Base-by-base conservation (phyloP, 2,329 filamentous ascomycete species). In the Trichophaea hybrida region DNA sequence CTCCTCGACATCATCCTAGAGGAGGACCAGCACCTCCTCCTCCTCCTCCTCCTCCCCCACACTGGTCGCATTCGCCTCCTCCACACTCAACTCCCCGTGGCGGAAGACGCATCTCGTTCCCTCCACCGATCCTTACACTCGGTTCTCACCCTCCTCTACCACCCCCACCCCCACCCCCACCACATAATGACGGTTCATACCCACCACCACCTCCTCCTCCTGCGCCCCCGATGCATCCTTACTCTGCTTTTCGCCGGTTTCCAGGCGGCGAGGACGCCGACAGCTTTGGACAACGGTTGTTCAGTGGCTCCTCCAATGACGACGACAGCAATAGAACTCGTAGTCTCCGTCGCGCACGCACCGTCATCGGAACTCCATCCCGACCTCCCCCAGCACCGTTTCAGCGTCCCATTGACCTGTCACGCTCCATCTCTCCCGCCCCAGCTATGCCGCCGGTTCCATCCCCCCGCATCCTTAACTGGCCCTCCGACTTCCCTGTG, bases 141-240 rank as follows among this genome's bases (percentile, higher is more conserved):
- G 6, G 15, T 32, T 17, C 50, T 15, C 57, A 49, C 15, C 46
- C n/a, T 13, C 57, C 52, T 31, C 57, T 58, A 54, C 54, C 60
- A 15, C 53, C 49, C 24, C 35, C 38, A 7, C 53, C 49, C 24
- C 35, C 38, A 7, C 46, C 46, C 5, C 46, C 46, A 10, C 46
- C 12, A 8, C 32, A 6, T 10, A n/a, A 6, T 13, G 6, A n/a
- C 10, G 8, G 15, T 46, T n/a, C 58, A 13, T 50, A 55, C 37
- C 59, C 60, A 17, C 56, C 60, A 1, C 56, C 51, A 6, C 62
- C 60, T 31, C 58, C 61, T 31, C 59, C 63, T 44, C 37, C 56
- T 0, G 55, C 61, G 31, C 44, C 61, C 4, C 49, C 59, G 6
- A 54, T 58, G 13, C 55, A 48, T 38, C 55, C 57, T n/a, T 52